Percentiles rank a stretch among this genome's conserved stretches.
Evolutionary conservation across 441 rosid species (phyloP).

Genomic region (Kokia cookei): DNA sequence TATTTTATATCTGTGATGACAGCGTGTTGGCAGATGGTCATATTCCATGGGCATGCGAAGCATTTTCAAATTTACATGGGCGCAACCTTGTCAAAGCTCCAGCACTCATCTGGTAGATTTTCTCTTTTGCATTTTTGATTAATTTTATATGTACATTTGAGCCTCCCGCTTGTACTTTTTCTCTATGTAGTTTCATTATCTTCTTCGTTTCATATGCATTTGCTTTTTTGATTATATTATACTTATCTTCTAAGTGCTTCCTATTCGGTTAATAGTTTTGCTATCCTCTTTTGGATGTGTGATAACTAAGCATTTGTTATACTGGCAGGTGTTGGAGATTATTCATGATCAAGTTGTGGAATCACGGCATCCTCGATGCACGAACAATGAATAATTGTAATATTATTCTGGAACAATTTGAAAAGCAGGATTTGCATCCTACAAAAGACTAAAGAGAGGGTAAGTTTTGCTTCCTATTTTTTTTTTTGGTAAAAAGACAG

Average conservation of each 20-base stretch:
- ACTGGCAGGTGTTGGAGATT: slow-evolving; percentile 91
- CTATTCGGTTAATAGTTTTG: not conserved
- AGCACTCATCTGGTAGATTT: slow-evolving; percentile 54
- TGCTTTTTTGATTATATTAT: not conserved
- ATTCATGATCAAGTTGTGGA: slow-evolving; percentile 93
- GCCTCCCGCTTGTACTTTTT: not conserved
- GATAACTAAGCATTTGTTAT: not conserved
- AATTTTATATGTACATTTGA: not conserved
- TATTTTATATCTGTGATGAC: slow-evolving; percentile 11
- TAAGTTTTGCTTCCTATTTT: not conserved
- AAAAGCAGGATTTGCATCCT: slow-evolving; percentile 35
- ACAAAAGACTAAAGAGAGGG: slow-evolving; percentile 21
- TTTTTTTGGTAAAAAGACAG: not conserved
- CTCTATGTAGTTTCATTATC: not conserved
- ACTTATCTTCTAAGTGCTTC: not conserved
- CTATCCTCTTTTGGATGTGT: not conserved
- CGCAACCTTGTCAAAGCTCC: slow-evolving; percentile 61
- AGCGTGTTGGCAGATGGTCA: slow-evolving; percentile 98
- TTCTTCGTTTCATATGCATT: not conserved
- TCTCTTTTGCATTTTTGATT: not conserved
- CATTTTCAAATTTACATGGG: slow-evolving; percentile 81
- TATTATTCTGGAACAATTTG: slow-evolving; percentile 48
- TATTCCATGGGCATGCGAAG: slow-evolving; percentile 99
- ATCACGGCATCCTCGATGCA: slow-evolving; percentile 95
- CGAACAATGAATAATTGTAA: slow-evolving; percentile 85